phyloP scores from a whole-genome alignment of 345 rosid genomes.

The Bretschneidera sinensis region DNA sequence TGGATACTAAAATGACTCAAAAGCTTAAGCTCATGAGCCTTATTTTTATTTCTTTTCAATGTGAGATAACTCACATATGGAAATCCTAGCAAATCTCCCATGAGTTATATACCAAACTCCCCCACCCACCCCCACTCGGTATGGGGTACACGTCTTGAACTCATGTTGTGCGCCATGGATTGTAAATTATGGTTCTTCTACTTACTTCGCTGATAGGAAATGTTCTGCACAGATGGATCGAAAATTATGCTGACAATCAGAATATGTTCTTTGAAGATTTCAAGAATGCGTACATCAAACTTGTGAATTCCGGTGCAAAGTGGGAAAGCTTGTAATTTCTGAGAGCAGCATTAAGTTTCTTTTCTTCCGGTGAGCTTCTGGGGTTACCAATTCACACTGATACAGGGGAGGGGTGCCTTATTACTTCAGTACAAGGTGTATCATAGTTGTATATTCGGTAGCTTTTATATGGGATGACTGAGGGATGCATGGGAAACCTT shows the following conservation, averaged over 20 bases:
- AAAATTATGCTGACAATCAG: slow-evolving; percentile 59
- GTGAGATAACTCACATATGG: neutral
- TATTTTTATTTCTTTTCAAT: neutral
- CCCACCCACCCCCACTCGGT: too few relatives aligned
- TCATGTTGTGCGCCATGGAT: too few relatives aligned
- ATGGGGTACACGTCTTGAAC: too few relatives aligned
- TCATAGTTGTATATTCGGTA: too few relatives aligned
- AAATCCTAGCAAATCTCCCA: neutral
- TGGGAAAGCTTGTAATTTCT: slow-evolving; percentile 47
- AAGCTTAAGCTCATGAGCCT: slow-evolving; percentile 82
- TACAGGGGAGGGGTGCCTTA: neutral
- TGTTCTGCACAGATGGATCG: slow-evolving; percentile 59
- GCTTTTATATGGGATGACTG: neutral
- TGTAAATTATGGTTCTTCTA: neutral
- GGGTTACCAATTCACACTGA: neutral
- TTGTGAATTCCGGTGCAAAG: slow-evolving; percentile 73
- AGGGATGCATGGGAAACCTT: neutral
- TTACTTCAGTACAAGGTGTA: neutral
- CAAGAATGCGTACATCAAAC: slow-evolving; percentile 65
- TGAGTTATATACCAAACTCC: too few relatives aligned
- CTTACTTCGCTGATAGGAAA: slow-evolving; percentile 7
- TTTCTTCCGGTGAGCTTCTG: neutral
- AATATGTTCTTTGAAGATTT: slow-evolving; percentile 71
- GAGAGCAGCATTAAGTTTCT: neutral
- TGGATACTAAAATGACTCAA: slow-evolving; percentile 86